These are phyloP conservation scores for Dissophora ornata DNA, from an alignment of 192 early-diverging fungal genomes.

Conservation along the genomic window DNA sequence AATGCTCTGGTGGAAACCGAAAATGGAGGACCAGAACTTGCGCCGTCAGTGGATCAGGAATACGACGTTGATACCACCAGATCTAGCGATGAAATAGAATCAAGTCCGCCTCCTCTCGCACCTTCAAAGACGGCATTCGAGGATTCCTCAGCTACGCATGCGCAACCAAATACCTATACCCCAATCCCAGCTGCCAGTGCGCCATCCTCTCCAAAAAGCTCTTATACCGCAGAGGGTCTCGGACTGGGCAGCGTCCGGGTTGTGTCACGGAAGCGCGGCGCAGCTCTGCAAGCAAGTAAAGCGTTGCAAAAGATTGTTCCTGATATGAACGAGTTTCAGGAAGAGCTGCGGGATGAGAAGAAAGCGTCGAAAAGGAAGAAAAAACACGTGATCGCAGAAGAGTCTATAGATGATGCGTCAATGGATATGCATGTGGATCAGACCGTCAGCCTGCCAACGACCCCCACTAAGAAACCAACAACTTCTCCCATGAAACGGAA, in stretches of 20 bases:
- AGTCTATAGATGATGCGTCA: conserved; percentile 1
- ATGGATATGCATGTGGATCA: conserved; percentile 27
- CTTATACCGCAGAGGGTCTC: neutral
- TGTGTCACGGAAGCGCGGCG: conserved; percentile 23
- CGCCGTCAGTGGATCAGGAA: neutral
- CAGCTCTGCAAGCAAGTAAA: conserved; percentile 34
- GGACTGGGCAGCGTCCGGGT: conserved; percentile 9
- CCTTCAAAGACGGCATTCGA: neutral
- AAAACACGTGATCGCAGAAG: neutral
- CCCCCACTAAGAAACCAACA: neutral
- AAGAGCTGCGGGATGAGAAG: conserved; percentile 60
- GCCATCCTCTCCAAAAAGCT: neutral
- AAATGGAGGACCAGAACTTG: too few relatives aligned
- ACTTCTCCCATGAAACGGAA: conserved; percentile 48
- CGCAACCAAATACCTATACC: neutral
- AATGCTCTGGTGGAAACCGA: too few relatives aligned
- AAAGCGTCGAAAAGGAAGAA: conserved; percentile 34
- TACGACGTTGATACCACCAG: neutral
- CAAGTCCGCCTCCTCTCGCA: neutral
- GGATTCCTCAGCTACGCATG: neutral
- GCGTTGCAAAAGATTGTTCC: conserved; percentile 46
- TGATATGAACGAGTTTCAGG: conserved; percentile 50
- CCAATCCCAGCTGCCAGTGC: neutral
- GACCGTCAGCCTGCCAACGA: neutral
- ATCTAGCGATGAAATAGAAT: neutral